Evolutionary conservation across 202 grass and related monocot genomes (phyloP).

Genomic region (Panicum virgatum): DNA sequence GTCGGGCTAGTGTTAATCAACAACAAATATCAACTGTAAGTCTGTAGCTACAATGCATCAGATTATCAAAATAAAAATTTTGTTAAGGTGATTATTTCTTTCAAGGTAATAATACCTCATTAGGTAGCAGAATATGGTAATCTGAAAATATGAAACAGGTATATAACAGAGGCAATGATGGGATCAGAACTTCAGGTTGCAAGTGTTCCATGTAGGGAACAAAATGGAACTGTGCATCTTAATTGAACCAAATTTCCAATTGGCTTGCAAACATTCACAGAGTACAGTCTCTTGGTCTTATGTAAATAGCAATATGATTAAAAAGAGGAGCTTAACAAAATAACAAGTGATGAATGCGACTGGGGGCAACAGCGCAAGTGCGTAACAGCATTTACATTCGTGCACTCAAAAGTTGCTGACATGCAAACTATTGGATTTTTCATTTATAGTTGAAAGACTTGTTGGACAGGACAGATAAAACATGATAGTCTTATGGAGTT

Average conservation of each 20-base stretch:
- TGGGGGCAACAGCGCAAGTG: not conserved
- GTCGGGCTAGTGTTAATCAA: not conserved
- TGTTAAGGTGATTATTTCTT: not conserved
- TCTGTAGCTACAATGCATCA: not conserved
- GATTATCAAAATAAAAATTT: conserved; percentile 22
- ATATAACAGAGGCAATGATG: not conserved
- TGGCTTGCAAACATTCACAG: not conserved
- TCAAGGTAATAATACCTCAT: not conserved
- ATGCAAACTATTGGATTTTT: not conserved
- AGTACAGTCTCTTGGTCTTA: not conserved
- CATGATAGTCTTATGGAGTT: not conserved
- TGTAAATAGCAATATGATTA: not conserved
- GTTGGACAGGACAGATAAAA: not conserved
- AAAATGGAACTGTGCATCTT: not conserved
- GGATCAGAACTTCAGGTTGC: not conserved
- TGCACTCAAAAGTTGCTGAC: not conserved
- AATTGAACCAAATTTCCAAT: not conserved
- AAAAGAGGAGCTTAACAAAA: not conserved
- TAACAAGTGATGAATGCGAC: not conserved
- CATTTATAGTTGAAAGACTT: not conserved
- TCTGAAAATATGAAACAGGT: not conserved
- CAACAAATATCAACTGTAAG: not conserved
- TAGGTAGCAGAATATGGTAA: not conserved
- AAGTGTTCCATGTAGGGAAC: not conserved
- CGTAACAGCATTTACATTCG: not conserved